Evolutionary conservation across 768 basidiomycete genomes (phyloP).

Genomic region (Mrakia hoshinonis): DNA sequence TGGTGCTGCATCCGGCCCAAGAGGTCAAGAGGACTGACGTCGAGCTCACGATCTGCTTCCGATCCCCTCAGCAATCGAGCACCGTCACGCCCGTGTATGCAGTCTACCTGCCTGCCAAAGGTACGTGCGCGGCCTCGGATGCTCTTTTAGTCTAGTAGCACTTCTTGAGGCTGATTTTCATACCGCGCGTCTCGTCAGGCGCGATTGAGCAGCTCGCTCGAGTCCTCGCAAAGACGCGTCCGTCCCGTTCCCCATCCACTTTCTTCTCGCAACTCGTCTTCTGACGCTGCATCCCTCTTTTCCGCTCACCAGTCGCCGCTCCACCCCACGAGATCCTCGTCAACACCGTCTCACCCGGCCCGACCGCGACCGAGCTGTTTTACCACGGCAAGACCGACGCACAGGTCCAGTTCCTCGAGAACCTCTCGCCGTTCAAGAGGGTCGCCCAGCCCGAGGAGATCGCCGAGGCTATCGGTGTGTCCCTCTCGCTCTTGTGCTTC

Average conservation of each 20-base stretch:
- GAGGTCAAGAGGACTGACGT: too few species aligned
- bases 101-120: conserved; percentile 15
- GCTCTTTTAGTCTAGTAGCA: background rate
- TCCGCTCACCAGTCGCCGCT: background rate
- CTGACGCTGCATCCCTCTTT: background rate
- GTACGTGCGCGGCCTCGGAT: background rate
- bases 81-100: conserved; percentile 10
- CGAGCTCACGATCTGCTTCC: too few species aligned
- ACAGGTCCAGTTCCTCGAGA: background rate
- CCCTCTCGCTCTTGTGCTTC: background rate
- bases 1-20: too few species aligned
- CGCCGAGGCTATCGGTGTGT: conserved; percentile 5
- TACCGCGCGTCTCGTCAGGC: too few species aligned
- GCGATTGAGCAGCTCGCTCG: conserved; percentile 11
- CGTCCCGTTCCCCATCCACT: background rate
- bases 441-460: conserved; percentile 11
- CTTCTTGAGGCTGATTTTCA: too few species aligned
- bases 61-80: background rate
- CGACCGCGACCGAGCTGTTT: conserved; percentile 20
- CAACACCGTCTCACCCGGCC: conserved; percentile 18
- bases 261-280: background rate
- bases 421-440: background rate
- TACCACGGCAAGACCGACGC: conserved; percentile 3
- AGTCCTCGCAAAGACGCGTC: conserved; percentile 13
- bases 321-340: conserved; percentile 7